phyloP scores from a whole-genome alignment of 1,284 basidiomycete genomes.

The Pterulicium gracile region DNA sequence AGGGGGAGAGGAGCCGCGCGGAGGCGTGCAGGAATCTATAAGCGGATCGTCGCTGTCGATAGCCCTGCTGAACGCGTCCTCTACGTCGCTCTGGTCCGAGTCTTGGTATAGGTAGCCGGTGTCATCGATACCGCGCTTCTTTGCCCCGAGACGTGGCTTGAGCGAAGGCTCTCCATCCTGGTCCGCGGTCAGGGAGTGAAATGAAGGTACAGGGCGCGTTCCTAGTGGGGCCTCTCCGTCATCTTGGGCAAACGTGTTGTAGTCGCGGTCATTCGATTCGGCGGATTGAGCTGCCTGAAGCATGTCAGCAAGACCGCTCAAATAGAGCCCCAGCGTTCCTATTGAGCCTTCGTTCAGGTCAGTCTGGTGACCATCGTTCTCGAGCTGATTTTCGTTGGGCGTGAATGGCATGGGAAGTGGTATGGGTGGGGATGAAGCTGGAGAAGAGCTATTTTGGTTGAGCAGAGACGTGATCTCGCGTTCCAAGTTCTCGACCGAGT shows the following conservation, averaged over 20 bases:
- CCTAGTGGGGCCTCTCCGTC: background rate
- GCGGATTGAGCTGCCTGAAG: conserved; percentile 62
- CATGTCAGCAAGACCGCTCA: conserved; percentile 58
- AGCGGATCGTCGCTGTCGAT: conserved; percentile 15
- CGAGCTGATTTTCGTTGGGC: conserved; percentile 14
- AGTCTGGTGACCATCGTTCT: conserved; percentile 14
- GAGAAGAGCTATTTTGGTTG: conserved; percentile 56
- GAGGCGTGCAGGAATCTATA: conserved; percentile 16
- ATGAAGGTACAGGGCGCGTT: conserved; percentile 60
- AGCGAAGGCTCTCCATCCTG: conserved; percentile 24
- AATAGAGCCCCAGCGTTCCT: conserved; percentile 28
- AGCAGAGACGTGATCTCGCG: conserved; percentile 62
- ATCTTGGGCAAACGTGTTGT: too few species aligned
- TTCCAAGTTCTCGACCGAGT: conserved; percentile 61
- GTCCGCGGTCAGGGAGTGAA: conserved; percentile 59
- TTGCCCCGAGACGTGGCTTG: conserved; percentile 21
- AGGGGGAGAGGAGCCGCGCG: conserved; percentile 13
- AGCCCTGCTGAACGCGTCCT: conserved; percentile 11
- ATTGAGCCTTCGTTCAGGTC: background rate
- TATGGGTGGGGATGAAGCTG: conserved; percentile 51
- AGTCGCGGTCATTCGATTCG: conserved; percentile 33
- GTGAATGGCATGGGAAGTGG: conserved; percentile 32
- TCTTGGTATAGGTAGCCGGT: conserved; percentile 49
- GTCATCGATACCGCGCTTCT: conserved; percentile 33
- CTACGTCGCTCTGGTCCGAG: conserved; percentile 29